Evolutionary conservation across 768 basidiomycete genomes (phyloP).

Genomic region (Rhizopogon salebrosus): DNA sequence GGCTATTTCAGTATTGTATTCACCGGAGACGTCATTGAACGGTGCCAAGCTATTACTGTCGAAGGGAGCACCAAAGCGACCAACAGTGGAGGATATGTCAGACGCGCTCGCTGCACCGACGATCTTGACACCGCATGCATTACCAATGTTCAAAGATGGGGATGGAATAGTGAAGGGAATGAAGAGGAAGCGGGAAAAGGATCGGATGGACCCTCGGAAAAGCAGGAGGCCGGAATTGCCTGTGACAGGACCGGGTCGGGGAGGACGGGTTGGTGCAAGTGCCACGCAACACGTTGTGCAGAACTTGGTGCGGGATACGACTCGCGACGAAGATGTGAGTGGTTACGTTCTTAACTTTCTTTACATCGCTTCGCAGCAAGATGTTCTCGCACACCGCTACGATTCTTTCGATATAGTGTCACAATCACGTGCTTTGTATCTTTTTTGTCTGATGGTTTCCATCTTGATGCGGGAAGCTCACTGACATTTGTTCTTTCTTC

Average conservation of each 20-base stretch:
- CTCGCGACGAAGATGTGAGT: constrained; percentile 93
- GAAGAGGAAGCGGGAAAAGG: constrained; percentile 89
- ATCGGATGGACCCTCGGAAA: constrained; percentile 84
- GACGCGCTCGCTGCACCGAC: constrained; percentile 80
- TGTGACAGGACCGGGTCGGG: constrained; percentile 86
- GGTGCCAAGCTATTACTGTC: constrained; percentile 87
- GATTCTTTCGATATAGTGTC: not conserved
- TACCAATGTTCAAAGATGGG: constrained; percentile 90
- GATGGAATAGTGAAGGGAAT: constrained; percentile 59
- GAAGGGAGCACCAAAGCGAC: constrained; percentile 80
- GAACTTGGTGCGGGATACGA: constrained; percentile 86
- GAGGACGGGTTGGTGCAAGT: constrained; percentile 93
- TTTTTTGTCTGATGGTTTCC: constrained; percentile 21
- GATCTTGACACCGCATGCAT: constrained; percentile 87
- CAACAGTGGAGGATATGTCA: constrained; percentile 84
- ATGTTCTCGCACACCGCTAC: not conserved
- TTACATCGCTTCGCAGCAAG: constrained; percentile 2
- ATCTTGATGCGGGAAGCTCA: constrained; percentile 20
- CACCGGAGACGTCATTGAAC: constrained; percentile 82
- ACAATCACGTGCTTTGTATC: constrained; percentile 10
- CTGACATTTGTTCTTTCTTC: constrained; percentile 16
- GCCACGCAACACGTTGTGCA: constrained; percentile 97
- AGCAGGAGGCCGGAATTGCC: constrained; percentile 90
- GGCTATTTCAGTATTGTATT: constrained; percentile 86
- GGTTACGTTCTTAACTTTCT: constrained; percentile 3